Percentiles rank a stretch among this genome's conserved stretches.
Evolutionary conservation across 768 basidiomycete genomes (phyloP).

Genomic region (Phylloporus sp.): DNA sequence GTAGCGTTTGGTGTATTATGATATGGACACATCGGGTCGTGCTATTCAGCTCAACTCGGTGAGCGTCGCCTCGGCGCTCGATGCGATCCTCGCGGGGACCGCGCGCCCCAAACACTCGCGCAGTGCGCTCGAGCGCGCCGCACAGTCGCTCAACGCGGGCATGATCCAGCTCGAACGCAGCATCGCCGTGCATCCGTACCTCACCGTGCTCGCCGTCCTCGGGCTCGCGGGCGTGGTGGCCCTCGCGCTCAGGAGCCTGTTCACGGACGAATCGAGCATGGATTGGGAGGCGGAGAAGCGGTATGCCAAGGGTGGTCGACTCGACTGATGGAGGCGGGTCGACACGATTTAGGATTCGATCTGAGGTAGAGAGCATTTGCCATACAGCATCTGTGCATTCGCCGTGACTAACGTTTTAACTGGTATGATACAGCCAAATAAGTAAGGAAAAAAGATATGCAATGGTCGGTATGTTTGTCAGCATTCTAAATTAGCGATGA

Average conservation of each 20-base stretch:
- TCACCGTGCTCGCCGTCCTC: slow-evolving; percentile 6
- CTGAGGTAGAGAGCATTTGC: neutral
- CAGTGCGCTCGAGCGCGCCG: slow-evolving; percentile 60
- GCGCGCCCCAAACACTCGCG: slow-evolving; percentile 60
- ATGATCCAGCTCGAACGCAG: slow-evolving; percentile 7
- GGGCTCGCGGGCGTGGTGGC: slow-evolving; percentile 5
- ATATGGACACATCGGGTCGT: slow-evolving; percentile 53
- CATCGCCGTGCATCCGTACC: slow-evolving; percentile 21
- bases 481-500: no score
- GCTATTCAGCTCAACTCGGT: slow-evolving; percentile 50
- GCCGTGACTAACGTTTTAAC: neutral
- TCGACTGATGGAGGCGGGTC: slow-evolving; percentile 16
- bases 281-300: slow-evolving; percentile 15
- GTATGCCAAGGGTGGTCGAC: slow-evolving; percentile 15
- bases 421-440: slow-evolving; percentile 10
- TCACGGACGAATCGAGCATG: slow-evolving; percentile 15
- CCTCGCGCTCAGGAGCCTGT: slow-evolving; percentile 11
- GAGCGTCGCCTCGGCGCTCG: slow-evolving; percentile 65
- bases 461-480: neutral
- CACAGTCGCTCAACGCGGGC: slow-evolving; percentile 26
- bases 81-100: slow-evolving; percentile 52
- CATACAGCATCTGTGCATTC: no score
- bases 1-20: slow-evolving; percentile 73
- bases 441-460: neutral
- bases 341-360: neutral